Evolutionary conservation across 2,329 filamentous ascomycete species (phyloP).

Genomic region (Ascochyta koolunga): DNA sequence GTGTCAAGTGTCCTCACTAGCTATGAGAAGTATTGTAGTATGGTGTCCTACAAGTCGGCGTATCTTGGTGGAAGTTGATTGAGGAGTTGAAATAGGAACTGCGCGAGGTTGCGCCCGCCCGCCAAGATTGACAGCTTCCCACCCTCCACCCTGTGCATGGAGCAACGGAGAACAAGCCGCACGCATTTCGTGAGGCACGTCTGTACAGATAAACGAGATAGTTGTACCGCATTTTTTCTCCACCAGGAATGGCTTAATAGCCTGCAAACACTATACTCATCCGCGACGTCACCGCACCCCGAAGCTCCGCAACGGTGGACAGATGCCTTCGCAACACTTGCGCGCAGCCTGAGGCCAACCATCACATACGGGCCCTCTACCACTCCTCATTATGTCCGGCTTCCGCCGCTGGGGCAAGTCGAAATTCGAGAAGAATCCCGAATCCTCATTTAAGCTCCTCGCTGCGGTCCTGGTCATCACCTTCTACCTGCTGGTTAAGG

Average conservation of each 20-base stretch:
- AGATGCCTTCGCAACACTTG: slow-evolving; percentile 31
- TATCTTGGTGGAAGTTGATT: neutral
- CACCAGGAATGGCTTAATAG: slow-evolving; percentile 1
- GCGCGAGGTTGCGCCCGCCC: neutral
- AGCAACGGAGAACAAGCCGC: slow-evolving; percentile 6
- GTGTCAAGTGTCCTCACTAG: too few relatives aligned
- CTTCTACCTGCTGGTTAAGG: slow-evolving; percentile 49
- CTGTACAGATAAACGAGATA: neutral
- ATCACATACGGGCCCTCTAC: slow-evolving; percentile 13
- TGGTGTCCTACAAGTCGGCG: neutral
- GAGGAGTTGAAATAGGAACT: neutral
- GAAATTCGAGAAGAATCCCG: slow-evolving; percentile 48
- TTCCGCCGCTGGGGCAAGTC: slow-evolving; percentile 47
- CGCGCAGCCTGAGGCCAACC: slow-evolving; percentile 25
- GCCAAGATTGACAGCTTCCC: slow-evolving; percentile 14
- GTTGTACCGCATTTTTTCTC: neutral
- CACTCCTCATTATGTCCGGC: slow-evolving; percentile 36
- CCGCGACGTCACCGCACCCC: slow-evolving; percentile 19
- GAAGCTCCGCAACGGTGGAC: slow-evolving; percentile 26
- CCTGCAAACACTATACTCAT: neutral
- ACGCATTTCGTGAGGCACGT: neutral
- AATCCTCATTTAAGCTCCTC: slow-evolving; percentile 51
- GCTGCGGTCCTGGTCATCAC: slow-evolving; percentile 48
- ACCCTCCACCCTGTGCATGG: slow-evolving; percentile 6
- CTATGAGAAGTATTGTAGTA: neutral